These are phyloP conservation scores for Neurospora pannonica DNA, from an alignment of 495 filamentous ascomycete species.

Conservation along the genomic window DNA sequence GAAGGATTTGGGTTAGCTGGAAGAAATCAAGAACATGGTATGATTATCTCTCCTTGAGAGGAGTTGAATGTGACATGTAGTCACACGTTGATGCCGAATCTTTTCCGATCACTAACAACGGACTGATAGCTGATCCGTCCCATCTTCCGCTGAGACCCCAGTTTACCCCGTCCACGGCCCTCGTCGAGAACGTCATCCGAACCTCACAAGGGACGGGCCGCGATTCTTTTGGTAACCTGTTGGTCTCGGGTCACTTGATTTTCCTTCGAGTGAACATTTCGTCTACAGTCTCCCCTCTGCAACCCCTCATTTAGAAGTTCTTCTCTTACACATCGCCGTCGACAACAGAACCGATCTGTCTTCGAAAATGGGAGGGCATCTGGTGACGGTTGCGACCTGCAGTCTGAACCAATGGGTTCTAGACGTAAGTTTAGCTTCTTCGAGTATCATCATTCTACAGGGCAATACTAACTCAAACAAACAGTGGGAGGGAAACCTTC, in stretches of 20 bases:
- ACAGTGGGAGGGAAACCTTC: slow-evolving; percentile 63
- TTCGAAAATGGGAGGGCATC: slow-evolving; percentile 18
- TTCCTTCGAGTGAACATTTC: neutral
- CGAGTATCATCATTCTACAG: neutral
- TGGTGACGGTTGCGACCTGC: slow-evolving; percentile 38
- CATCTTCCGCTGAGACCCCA: neutral
- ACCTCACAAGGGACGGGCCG: neutral
- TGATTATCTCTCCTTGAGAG: neutral
- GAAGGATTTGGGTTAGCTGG: neutral
- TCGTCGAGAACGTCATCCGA: neutral
- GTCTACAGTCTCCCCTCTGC: neutral
- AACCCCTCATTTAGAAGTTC: neutral
- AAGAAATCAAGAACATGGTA: neutral
- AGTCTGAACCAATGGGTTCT: slow-evolving; percentile 56
- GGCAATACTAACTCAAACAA: slow-evolving; percentile 44
- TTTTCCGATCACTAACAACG: neutral
- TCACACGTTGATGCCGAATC: neutral
- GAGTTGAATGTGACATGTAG: neutral
- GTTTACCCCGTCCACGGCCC: neutral
- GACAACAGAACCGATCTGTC: neutral
- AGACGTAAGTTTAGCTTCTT: slow-evolving; percentile 39
- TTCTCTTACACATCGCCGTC: neutral
- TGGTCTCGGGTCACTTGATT: neutral
- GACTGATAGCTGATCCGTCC: neutral
- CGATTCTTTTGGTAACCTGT: neutral